Conservation (phyloP, 108 stramenopile species). For the Cyclotella cryptica region DNA sequence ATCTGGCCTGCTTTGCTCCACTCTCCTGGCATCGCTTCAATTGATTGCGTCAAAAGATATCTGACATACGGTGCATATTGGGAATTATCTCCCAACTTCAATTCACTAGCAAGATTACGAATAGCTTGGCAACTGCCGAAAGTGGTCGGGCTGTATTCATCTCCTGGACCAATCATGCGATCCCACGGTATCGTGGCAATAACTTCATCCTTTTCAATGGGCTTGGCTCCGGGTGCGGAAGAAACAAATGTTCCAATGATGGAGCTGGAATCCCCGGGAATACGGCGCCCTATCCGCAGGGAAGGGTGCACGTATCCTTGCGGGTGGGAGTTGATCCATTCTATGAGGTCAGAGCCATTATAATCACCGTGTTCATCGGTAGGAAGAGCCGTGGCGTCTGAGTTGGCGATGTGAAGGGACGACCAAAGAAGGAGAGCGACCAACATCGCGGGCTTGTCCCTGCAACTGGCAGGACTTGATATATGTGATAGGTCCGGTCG, state of each 20-base stretch:
- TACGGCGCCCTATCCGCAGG: constrained; percentile 40
- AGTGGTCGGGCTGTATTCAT: constrained; percentile 20
- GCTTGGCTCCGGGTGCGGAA: constrained; percentile 14
- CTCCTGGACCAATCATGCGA: constrained; percentile 41
- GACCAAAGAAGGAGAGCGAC: no score
- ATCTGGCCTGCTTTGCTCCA: constrained; percentile 35
- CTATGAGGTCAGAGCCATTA: constrained; percentile 44
- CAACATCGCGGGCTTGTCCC: no score
- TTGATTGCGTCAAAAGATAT: constrained; percentile 45
- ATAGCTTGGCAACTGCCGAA: constrained; percentile 41
- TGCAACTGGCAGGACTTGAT: no score
- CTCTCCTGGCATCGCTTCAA: constrained; percentile 42
- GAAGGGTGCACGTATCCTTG: constrained; percentile 48
- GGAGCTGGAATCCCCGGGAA: constrained; percentile 43
- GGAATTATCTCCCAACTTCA: constrained; percentile 46
- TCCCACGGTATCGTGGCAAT: constrained; percentile 53
- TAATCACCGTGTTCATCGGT: constrained; percentile 55
- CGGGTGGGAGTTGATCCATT: constrained; percentile 45
- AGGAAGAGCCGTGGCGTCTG: constrained; percentile 13
- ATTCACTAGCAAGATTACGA: constrained; percentile 44
- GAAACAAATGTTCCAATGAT: constrained; percentile 44
- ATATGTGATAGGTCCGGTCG: no score
- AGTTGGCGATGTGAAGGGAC: no score
- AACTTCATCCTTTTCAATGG: constrained; percentile 43
- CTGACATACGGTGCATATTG: constrained; percentile 45